These are phyloP conservation scores for Dryadomyces quercivorus DNA, from an alignment of 2,329 filamentous ascomycete genomes.

Conservation along the genomic window DNA sequence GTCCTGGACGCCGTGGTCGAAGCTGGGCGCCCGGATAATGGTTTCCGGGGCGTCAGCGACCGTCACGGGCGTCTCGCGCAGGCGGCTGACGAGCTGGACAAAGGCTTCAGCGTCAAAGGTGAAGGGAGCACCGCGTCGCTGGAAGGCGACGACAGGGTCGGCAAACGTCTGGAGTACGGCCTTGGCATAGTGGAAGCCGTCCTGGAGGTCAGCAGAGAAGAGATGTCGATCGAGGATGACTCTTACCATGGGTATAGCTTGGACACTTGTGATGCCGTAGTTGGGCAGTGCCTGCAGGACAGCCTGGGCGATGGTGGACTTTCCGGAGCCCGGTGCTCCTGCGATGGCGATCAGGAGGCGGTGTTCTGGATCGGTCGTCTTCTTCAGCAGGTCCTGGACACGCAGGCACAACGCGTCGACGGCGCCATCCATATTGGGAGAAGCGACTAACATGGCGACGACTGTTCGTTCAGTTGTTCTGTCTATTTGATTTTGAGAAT, in stretches of 20 bases:
- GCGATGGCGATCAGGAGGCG: slow-evolving; percentile 51
- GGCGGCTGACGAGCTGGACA: slow-evolving; percentile 48
- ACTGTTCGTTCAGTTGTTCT: neutral
- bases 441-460: neutral
- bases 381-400: neutral
- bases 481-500: neutral
- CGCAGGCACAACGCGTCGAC: neutral
- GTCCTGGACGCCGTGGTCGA: slow-evolving; percentile 73
- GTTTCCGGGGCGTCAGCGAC: neutral
- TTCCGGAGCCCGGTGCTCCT: slow-evolving; percentile 83
- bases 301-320: slow-evolving; percentile 66
- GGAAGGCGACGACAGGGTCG: slow-evolving; percentile 62
- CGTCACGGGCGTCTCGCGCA: slow-evolving; percentile 46
- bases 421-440: neutral
- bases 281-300: slow-evolving; percentile 31
- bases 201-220: slow-evolving; percentile 40
- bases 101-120: slow-evolving; percentile 82
- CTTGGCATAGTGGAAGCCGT: slow-evolving; percentile 86
- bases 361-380: slow-evolving; percentile 15
- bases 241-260: slow-evolving; percentile 54
- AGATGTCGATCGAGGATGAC: slow-evolving; percentile 41
- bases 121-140: slow-evolving; percentile 78
- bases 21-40: slow-evolving; percentile 61
- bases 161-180: slow-evolving; percentile 72
- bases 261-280: slow-evolving; percentile 7